Evolutionary conservation across 2,329 filamentous ascomycete species (phyloP).

Genomic region (Diplodia sapinea): DNA sequence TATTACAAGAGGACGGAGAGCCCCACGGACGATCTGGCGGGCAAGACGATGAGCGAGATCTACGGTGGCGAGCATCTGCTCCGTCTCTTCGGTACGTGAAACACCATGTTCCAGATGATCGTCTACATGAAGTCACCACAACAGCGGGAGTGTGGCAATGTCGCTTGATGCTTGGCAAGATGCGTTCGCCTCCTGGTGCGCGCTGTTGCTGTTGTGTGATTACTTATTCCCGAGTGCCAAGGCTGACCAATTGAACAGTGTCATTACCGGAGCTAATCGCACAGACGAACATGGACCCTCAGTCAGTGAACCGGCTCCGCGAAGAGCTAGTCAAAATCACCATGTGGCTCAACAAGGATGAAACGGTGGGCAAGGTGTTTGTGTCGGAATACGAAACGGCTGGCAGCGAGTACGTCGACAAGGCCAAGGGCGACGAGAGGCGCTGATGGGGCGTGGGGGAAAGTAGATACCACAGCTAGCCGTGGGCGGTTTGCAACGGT

Average conservation of each 20-base stretch:
- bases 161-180: constrained; percentile 2
- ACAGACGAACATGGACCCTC: constrained; percentile 97
- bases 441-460: not conserved
- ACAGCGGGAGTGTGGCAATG: not conserved
- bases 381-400: constrained; percentile 76
- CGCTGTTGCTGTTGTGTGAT: constrained; percentile 17
- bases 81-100: constrained; percentile 77
- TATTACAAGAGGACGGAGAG: constrained; percentile 72
- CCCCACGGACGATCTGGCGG: constrained; percentile 66
- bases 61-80: constrained; percentile 94
- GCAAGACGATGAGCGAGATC: constrained; percentile 76
- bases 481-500: constrained; percentile 11
- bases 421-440: constrained; percentile 54
- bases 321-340: constrained; percentile 89
- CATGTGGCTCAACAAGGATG: constrained; percentile 74
- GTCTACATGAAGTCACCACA: not conserved
- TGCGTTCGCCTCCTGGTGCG: constrained; percentile 12
- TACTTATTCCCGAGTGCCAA: constrained; percentile 16
- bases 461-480: not conserved
- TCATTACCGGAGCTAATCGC: constrained; percentile 91
- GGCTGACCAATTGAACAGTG: constrained; percentile 52
- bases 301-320: constrained; percentile 84
- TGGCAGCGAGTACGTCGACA: constrained; percentile 73
- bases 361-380: constrained; percentile 77
- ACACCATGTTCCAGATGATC: not conserved